phyloP scores from a whole-genome alignment of 1,284 basidiomycete genomes.

The Apiotrichum laibachii region DNA sequence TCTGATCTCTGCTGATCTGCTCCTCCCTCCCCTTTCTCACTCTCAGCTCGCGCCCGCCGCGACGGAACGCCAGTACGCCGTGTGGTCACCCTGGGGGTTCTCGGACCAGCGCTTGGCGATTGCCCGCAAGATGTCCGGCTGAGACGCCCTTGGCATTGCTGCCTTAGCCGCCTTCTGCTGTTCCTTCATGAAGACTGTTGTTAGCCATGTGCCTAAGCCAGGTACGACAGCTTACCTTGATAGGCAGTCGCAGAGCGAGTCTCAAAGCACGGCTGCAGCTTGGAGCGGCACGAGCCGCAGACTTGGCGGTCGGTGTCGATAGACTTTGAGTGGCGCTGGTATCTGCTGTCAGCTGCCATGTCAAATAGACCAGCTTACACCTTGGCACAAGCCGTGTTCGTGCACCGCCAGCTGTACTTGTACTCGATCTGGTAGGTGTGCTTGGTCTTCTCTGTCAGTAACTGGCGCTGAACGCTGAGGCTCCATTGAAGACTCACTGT shows the following conservation, averaged over 20 bases:
- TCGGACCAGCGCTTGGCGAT: constrained; percentile 41
- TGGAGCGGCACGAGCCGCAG: constrained; percentile 40
- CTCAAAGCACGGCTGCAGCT: constrained; percentile 40
- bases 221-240: constrained; percentile 33
- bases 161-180: constrained; percentile 45
- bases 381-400: constrained; percentile 32
- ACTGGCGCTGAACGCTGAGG: not conserved
- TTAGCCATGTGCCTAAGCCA: not conserved
- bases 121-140: constrained; percentile 47
- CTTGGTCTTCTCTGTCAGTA: constrained; percentile 31
- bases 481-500: constrained; percentile 30
- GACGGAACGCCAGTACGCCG: constrained; percentile 14
- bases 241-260: constrained; percentile 33
- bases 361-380: constrained; percentile 28
- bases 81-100: constrained; percentile 20
- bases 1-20: no score
- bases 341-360: constrained; percentile 20
- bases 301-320: constrained; percentile 41
- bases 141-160: constrained; percentile 33
- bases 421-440: constrained; percentile 48
- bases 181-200: constrained; percentile 39
- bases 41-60: not conserved
- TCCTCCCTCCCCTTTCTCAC: no score
- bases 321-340: constrained; percentile 44
- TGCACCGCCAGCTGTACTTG: constrained; percentile 49